phyloP scores from a whole-genome alignment of 2,329 filamentous ascomycete species.

The Pyrenophora tritici-repentis region DNA sequence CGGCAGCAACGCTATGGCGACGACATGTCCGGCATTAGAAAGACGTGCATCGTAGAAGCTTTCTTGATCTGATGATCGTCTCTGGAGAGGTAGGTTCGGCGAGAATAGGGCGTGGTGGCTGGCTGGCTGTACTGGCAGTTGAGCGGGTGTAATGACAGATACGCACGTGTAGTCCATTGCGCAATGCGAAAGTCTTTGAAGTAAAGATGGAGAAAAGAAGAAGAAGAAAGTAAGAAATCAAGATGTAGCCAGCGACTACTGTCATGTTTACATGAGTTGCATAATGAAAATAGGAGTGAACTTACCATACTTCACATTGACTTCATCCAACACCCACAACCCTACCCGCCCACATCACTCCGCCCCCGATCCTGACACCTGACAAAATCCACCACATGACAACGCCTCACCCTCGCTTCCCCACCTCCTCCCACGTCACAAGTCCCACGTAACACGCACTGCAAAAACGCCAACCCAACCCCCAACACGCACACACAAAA shows the following conservation, averaged over 20 bases:
- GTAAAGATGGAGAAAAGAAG: no score
- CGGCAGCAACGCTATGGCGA: no score
- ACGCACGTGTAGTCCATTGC: no score
- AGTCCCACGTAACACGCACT: no score
- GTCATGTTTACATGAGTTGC: no score
- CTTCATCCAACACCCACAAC: neutral
- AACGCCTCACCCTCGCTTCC: neutral
- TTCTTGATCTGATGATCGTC: neutral
- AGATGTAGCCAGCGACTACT: no score
- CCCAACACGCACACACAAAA: neutral
- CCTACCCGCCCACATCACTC: neutral
- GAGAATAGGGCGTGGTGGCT: neutral
- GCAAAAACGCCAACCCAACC: neutral
- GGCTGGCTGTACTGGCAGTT: no score
- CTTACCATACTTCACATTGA: no score
- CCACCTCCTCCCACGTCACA: neutral
- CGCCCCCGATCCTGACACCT: neutral
- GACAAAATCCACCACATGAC: neutral
- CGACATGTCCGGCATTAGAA: slow-evolving; percentile 4
- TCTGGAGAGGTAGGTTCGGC: neutral
- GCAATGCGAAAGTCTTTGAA: no score
- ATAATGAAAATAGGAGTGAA: no score
- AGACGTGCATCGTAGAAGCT: neutral
- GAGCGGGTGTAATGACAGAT: no score
- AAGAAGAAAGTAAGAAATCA: no score